Evolutionary conservation across 2,329 filamentous ascomycete species (phyloP), one percentile per base, ranked within the genome.

Genomic region (Colletotrichum costaricense): DNA sequence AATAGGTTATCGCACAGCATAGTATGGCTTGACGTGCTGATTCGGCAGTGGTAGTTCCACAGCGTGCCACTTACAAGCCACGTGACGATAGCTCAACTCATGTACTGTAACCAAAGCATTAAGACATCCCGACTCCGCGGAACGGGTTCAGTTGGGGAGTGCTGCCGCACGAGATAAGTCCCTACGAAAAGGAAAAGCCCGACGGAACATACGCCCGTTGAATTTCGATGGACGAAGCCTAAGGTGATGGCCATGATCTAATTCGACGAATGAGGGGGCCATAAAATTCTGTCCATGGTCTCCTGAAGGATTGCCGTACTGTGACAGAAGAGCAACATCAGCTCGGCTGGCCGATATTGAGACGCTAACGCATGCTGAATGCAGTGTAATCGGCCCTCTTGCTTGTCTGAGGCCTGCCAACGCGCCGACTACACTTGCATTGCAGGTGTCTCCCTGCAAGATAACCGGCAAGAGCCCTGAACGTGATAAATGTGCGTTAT

Each of bases 361-460:
- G 60, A 22, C 55, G 28, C 67, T 73, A 73, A 66, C 33, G 67
- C 67, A 60, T 66, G 71, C 56, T 33, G 11, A 35, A 60, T 66
- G 67, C 67, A 73, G 52, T 58, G 46, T 49, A 35, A 58, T 63
- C 67, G 68, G 55, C 35, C 46, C 14, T 62, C 56, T 55, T 57
- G 28, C 55, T 55, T 24, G 26, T 57, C 19, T 55, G 28, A 63
- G 22, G 42, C 49, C 33, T 67, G 56, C 14, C 67, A 42, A 46
- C 19, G n/a, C 52, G 67, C 28, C 60, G 65, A 26, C 65, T 63
- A 59, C 16, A 19, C 22, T 14, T 62, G 24, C 59, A 46, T 58
- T 73, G 26, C 59, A 64, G 26, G 6, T 64, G 59, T 9, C 42
- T 33, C 59, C 38, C 60, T 59, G 54, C 59, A 35, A 22, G 49